Evolutionary conservation across 768 basidiomycete genomes (phyloP).

Genomic region (Suillus subaureus): DNA sequence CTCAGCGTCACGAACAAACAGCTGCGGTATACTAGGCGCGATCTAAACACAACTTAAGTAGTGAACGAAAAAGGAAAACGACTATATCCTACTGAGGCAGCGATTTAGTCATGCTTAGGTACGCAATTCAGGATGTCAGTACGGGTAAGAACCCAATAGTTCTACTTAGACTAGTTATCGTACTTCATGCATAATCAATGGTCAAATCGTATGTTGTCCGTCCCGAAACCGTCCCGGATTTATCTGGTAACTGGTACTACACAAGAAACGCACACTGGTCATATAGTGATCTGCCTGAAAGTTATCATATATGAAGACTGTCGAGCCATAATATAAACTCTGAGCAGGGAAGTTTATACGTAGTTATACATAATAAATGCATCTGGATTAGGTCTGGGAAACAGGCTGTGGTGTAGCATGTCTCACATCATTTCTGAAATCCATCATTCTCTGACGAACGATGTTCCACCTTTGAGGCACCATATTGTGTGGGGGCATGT

Average conservation of each 20-base stretch:
- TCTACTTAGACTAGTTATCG: no score
- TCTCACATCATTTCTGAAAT: background rate
- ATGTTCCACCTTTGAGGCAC: background rate
- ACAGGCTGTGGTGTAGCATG: background rate
- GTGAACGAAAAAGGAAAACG: no score
- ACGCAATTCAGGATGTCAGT: no score
- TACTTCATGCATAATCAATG: background rate
- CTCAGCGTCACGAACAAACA: no score
- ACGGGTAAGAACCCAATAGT: no score
- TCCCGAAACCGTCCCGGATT: background rate
- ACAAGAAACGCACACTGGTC: background rate
- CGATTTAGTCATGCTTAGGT: no score
- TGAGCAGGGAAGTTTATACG: background rate
- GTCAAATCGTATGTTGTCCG: background rate
- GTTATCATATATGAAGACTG: background rate
- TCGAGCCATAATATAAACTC: background rate
- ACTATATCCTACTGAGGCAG: no score
- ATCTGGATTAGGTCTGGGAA: background rate
- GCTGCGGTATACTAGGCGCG: no score
- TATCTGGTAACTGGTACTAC: background rate
- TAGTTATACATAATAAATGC: background rate
- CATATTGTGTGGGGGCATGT: background rate
- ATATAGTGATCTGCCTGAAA: background rate
- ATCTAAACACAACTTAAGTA: no score
- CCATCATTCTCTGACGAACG: slow-evolving; percentile 1